Percentiles rank a stretch among this genome's conserved stretches.
phyloP scores from a whole-genome alignment of 164 flowering plant species.

The Berberis vulgaris region DNA sequence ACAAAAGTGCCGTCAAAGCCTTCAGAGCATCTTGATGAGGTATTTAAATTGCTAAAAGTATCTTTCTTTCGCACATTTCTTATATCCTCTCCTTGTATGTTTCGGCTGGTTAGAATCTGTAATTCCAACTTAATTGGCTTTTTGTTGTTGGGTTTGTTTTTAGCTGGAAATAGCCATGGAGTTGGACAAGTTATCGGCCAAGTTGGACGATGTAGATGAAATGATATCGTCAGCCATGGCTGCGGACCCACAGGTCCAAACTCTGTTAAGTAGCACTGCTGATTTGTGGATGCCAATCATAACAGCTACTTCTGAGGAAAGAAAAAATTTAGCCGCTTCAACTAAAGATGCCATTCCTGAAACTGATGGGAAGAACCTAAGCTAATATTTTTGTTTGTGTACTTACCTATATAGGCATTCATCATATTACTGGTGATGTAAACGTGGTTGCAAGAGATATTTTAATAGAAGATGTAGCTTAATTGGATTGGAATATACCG shows the following conservation, averaged over 20 bases:
- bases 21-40: slow-evolving; percentile 59
- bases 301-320: slow-evolving; percentile 72
- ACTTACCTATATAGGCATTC: not conserved
- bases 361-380: slow-evolving; percentile 5
- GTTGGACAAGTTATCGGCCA: slow-evolving; percentile 76
- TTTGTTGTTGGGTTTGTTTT: slow-evolving; percentile 2
- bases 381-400: not conserved
- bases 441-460: too few relatives aligned
- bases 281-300: slow-evolving; percentile 95
- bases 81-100: not conserved
- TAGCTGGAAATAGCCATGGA: slow-evolving; percentile 84
- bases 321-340: slow-evolving; percentile 45
- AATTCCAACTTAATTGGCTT: not conserved
- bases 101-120: not conserved
- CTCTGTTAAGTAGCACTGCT: slow-evolving; percentile 68
- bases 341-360: slow-evolving; percentile 24
- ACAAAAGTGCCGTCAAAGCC: slow-evolving; percentile 67
- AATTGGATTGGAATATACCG: too few relatives aligned
- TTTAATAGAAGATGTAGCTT: too few relatives aligned
- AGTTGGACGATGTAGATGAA: slow-evolving; percentile 74
- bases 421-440: too few relatives aligned
- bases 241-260: slow-evolving; percentile 67
- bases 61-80: not conserved
- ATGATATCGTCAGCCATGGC: slow-evolving; percentile 86
- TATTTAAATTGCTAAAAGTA: slow-evolving; percentile 11